These are phyloP conservation scores for Colletotrichum acutatum DNA, from an alignment of 2,329 filamentous ascomycete species.

Conservation along the genomic window DNA sequence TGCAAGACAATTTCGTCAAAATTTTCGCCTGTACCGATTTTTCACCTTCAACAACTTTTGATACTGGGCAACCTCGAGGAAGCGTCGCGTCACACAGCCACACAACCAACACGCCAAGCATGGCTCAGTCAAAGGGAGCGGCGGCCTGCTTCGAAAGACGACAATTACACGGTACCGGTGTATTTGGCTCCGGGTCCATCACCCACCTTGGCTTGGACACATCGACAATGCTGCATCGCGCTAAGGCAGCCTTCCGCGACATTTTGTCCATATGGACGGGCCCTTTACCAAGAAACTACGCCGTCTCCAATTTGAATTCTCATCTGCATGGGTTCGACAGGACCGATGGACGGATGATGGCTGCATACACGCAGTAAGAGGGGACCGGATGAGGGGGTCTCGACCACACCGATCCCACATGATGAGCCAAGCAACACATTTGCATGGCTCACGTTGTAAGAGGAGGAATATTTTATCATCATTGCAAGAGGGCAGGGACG, in stretches of 20 bases:
- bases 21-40: background rate
- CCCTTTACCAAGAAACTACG: background rate
- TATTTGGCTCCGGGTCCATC: background rate
- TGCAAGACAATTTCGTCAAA: background rate
- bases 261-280: background rate
- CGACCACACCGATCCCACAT: background rate
- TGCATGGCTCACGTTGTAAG: background rate
- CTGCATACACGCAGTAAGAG: background rate
- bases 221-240: constrained; percentile 7
- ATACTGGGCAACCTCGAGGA: background rate
- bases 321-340: background rate
- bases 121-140: background rate
- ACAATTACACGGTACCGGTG: background rate
- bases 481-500: background rate
- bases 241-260: constrained; percentile 24
- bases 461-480: background rate
- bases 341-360: background rate
- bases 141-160: background rate
- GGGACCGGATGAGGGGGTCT: background rate
- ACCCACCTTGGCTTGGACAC: background rate
- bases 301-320: background rate
- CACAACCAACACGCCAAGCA: background rate
- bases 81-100: background rate
- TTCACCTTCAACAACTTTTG: background rate
- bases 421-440: background rate